phyloP scores from a whole-genome alignment of 2,329 filamentous ascomycete genomes.

The Fusarium ramigenum region DNA sequence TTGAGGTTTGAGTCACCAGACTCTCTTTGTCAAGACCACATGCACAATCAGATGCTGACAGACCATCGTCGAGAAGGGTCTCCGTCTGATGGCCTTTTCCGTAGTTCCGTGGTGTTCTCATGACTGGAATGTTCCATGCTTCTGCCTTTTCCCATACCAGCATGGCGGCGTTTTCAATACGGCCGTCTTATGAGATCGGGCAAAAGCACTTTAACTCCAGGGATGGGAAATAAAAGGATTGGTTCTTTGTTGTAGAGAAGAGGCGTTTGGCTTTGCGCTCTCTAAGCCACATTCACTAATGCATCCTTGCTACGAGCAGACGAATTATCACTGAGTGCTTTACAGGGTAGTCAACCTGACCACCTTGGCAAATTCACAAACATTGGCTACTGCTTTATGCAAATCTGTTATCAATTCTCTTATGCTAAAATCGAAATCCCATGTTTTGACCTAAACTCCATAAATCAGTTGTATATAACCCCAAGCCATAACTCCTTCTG shows the following conservation, averaged over 20 bases:
- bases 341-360: not conserved
- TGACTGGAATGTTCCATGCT: conserved; percentile 38
- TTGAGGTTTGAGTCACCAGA: conserved; percentile 34
- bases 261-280: not conserved
- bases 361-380: not conserved
- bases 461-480: conserved; percentile 26
- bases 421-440: conserved; percentile 27
- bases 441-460: conserved; percentile 40
- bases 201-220: conserved; percentile 8
- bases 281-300: not conserved
- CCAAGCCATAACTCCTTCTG: conserved; percentile 29
- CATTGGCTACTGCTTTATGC: not conserved
- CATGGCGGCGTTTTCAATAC: conserved; percentile 6
- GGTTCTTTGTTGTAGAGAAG: not conserved
- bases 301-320: not conserved
- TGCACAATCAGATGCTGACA: conserved; percentile 28
- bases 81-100: conserved; percentile 12
- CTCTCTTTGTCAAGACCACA: conserved; percentile 24
- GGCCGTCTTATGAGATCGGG: not conserved
- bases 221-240: not conserved
- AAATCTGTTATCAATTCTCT: not conserved
- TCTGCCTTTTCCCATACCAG: not conserved
- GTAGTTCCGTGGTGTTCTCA: conserved; percentile 11
- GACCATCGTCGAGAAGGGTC: conserved; percentile 14
- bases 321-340: not conserved